phyloP scores from a whole-genome alignment of 495 filamentous ascomycete genomes.

The Penicillium ucsense region DNA sequence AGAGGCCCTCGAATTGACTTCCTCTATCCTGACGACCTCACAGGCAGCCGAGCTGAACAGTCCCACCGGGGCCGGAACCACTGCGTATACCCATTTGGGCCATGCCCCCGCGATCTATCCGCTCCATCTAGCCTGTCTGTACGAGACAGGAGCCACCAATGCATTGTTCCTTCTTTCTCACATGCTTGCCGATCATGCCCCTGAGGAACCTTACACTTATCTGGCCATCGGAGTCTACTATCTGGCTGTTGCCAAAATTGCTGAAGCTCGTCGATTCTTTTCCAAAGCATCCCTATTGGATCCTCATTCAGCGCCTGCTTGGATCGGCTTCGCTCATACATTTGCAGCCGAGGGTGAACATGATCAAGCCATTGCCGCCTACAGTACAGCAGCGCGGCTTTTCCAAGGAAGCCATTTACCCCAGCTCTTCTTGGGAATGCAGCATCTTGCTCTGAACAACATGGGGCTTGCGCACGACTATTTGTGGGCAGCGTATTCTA shows the following conservation, averaged over 20 bases:
- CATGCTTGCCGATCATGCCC: constrained; percentile 84
- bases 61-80: constrained; percentile 9
- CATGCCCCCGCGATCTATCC: constrained; percentile 88
- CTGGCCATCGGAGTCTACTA: constrained; percentile 95
- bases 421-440: constrained; percentile 96
- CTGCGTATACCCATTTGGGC: constrained; percentile 49
- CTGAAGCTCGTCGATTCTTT: constrained; percentile 91
- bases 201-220: constrained; percentile 83
- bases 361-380: constrained; percentile 96
- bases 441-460: constrained; percentile 91
- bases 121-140: constrained; percentile 82
- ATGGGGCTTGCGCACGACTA: constrained; percentile 94
- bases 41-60: constrained; percentile 21
- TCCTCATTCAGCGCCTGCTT: constrained; percentile 93
- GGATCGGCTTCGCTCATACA: constrained; percentile 98
- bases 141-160: constrained; percentile 79
- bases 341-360: constrained; percentile 99
- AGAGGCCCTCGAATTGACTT: constrained; percentile 74
- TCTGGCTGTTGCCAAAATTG: constrained; percentile 75
- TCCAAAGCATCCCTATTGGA: constrained; percentile 96
- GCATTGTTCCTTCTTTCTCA: constrained; percentile 89
- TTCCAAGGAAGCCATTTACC: constrained; percentile 97
- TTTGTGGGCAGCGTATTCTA: constrained; percentile 73
- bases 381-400: constrained; percentile 87
- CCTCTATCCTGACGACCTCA: constrained; percentile 58